Base-by-base conservation (phyloP, 2,329 filamentous ascomycete genomes). In the Penicillium freii region DNA sequence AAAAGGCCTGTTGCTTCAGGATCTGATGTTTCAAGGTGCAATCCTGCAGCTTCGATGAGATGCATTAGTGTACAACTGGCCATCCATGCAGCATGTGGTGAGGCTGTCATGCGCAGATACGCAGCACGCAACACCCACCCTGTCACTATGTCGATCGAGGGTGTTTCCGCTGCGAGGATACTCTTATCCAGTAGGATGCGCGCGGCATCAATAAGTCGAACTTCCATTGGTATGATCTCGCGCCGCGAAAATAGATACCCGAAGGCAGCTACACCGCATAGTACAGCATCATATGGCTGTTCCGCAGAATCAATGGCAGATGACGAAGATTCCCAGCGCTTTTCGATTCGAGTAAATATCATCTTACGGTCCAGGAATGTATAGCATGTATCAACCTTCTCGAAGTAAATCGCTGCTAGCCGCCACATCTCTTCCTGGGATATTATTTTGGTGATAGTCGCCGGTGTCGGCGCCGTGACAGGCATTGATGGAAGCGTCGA, bases 51-150 rank as follows among this genome's bases (percentile, higher is more conserved):
- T 63, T 86, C 84, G 2, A 83, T 73, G 49, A 85, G 75, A 61
- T 86, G 84, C 81, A 86, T 83, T 21, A 83, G 69, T 1, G 78
- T 80, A 58, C 80, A 84, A 60, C 80, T 84, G 0, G 83, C 81
- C 71, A 85, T 81, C 83, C 73, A 75, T 3, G 81, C 77, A 0
- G 77, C 75, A 57, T 86, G 80, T 1, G 82, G 82, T 2, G 80
- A 77, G 2, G 78, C 80, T 0, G 82, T 82, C 46, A 81, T 76
- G 11, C 84, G 76, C 9, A 86, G 70, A 57, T 85, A 84, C 0
- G 81, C 72, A 0, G 79, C 77, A 6, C 83, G 79, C 5, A 86
- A 75, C 0, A 83, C 67, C 83, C 82, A 85, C 21, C 69, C 73
- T 8, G 69, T 70, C 36, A 75, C 62, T 6, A 59, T 67, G 29